Evolutionary conservation across 2,329 filamentous ascomycete genomes (phyloP).

Genomic region (Triangularia verruculosa): DNA sequence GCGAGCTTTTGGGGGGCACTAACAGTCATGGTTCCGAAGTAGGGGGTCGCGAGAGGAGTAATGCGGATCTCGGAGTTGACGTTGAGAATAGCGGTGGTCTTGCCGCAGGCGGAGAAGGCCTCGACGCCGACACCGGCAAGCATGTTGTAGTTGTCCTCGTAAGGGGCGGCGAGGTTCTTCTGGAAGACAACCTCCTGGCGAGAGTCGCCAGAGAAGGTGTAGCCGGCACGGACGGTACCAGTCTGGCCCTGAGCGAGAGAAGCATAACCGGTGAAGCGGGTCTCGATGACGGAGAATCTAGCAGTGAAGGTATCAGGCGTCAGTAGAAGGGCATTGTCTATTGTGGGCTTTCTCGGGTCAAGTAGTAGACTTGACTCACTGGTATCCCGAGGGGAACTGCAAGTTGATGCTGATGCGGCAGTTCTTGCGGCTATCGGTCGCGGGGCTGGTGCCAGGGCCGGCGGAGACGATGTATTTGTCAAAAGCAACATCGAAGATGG

Average conservation of each 20-base stretch:
- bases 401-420: slow-evolving; percentile 31
- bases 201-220: slow-evolving; percentile 29
- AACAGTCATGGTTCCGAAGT: slow-evolving; percentile 30
- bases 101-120: slow-evolving; percentile 27
- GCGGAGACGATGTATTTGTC: slow-evolving; percentile 31
- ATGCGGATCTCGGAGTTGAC: slow-evolving; percentile 32
- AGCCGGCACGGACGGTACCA: slow-evolving; percentile 30
- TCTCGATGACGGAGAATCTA: slow-evolving; percentile 30
- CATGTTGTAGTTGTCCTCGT: slow-evolving; percentile 32
- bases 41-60: slow-evolving; percentile 27
- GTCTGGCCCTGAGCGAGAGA: slow-evolving; percentile 28
- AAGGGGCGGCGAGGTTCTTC: slow-evolving; percentile 29
- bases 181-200: slow-evolving; percentile 30
- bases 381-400: slow-evolving; percentile 27
- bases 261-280: slow-evolving; percentile 30
- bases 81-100: slow-evolving; percentile 29
- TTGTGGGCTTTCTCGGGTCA: background rate
- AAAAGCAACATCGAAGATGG: slow-evolving; percentile 33
- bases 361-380: slow-evolving; percentile 21
- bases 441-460: slow-evolving; percentile 29
- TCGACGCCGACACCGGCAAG: slow-evolving; percentile 29
- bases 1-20: slow-evolving; percentile 17
- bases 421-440: slow-evolving; percentile 29
- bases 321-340: background rate
- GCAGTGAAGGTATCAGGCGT: background rate